phyloP scores from a whole-genome alignment of 1,139 yeast species.

The Candida glucosophila region DNA sequence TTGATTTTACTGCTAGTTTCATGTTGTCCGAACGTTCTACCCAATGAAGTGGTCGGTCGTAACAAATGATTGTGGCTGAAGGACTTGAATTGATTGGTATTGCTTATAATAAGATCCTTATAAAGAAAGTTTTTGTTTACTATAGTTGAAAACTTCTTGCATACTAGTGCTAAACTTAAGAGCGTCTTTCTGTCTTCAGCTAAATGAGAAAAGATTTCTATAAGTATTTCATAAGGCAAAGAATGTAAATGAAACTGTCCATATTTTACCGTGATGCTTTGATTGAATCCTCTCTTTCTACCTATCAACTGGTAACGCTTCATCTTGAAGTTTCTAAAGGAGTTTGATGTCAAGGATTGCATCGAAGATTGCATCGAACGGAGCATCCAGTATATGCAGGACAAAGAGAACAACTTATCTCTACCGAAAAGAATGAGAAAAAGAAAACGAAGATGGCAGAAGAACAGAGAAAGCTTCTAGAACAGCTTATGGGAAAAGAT shows the following conservation, averaged over 20 bases:
- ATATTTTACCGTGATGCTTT: neutral
- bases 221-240: slow-evolving; percentile 35
- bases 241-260: slow-evolving; percentile 25
- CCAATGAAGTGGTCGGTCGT: slow-evolving; percentile 7
- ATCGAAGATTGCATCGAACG: too few species aligned
- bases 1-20: slow-evolving; percentile 25
- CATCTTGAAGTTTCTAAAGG: too few species aligned
- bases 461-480: slow-evolving; percentile 69
- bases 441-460: slow-evolving; percentile 43
- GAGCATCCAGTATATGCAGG: too few species aligned
- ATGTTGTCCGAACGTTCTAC: slow-evolving; percentile 11
- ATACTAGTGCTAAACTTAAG: slow-evolving; percentile 22
- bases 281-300: slow-evolving; percentile 15
- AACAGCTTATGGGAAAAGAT: slow-evolving; percentile 76
- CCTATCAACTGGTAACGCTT: slow-evolving; percentile 35
- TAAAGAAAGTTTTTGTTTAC: slow-evolving; percentile 31
- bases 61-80: slow-evolving; percentile 25
- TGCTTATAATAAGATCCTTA: slow-evolving; percentile 17
- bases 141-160: slow-evolving; percentile 27
- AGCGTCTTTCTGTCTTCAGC: slow-evolving; percentile 11
- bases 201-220: slow-evolving; percentile 22
- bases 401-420: too few species aligned
- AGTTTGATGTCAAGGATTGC: too few species aligned
- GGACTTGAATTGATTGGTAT: slow-evolving; percentile 17
- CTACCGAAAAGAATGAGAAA: neutral